Evolutionary conservation across 805 yeast species (phyloP), one percentile per base, ranked within the genome.

Genomic region (Kuraishia piskuri): DNA sequence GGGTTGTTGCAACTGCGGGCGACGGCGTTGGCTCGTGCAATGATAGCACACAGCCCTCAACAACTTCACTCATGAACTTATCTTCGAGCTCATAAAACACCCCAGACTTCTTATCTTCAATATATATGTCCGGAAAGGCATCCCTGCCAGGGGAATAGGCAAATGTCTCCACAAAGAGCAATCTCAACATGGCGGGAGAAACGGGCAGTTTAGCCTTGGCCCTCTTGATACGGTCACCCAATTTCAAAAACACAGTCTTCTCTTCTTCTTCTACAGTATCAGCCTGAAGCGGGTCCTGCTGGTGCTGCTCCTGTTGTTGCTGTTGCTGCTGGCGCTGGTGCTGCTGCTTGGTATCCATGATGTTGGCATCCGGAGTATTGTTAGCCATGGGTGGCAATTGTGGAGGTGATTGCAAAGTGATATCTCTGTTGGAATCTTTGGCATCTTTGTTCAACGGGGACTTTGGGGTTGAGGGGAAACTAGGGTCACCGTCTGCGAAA

Each of bases 21-120:
- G 40, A n/a, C 9, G 8, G 17, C 9, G 40, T 31, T 31, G 78
- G 73, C 55, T 83, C 83, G 49, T 79, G 77, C 31, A 88, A 68
- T 0, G 83, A 74, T 8, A 92, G 64, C 2, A 90, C 68, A 1
- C 82, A 73, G 0, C 90, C 90, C 2, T 75, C 74, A 49, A 67
- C 65, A 1, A 92, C 72, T 46, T 86, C 91, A 0, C 58, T 59
- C n/a, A 89, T 63, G 23, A 75, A 67, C 19, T 72, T 73, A 46
- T 90, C 91, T 56, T 91, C 97, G 22, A 92, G 68, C 64, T 92
- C 97, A 63, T 88, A 94, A 1, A 85, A 75, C 1, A 90, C 76
- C 0, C 78, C 79, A 31, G 77, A 73, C 2, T 69, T 65, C 0
- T 78, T 76, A 55, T 88, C 95, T 56, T 77, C 82, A 5, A 90